phyloP scores from a whole-genome alignment of 1,284 basidiomycete species.

The Leccinum griseonigrum region DNA sequence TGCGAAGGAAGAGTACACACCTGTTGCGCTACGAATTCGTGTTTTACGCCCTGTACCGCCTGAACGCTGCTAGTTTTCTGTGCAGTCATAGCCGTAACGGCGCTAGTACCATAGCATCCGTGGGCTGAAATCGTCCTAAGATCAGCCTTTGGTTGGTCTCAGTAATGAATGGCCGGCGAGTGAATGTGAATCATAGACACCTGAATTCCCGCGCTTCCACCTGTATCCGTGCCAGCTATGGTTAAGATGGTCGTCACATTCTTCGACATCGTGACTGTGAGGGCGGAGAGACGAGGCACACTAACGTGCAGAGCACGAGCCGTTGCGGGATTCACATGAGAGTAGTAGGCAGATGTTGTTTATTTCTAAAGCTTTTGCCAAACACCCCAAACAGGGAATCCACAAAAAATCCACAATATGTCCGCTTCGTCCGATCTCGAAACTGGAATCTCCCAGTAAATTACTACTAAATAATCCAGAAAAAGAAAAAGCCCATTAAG shows the following conservation, averaged over 20 bases:
- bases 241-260: conserved; percentile 47
- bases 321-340: too few species aligned
- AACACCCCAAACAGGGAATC: conserved; percentile 20
- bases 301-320: too few species aligned
- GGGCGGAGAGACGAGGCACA: too few species aligned
- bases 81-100: conserved; percentile 85
- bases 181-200: conserved; percentile 37
- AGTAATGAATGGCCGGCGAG: not conserved
- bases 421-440: conserved; percentile 25
- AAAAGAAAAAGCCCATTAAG: conserved; percentile 7
- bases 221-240: conserved; percentile 84
- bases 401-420: conserved; percentile 16
- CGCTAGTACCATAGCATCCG: conserved; percentile 83
- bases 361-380: conserved; percentile 27
- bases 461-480: not conserved
- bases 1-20: conserved; percentile 36
- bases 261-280: conserved; percentile 7
- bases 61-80: conserved; percentile 91
- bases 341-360: too few species aligned
- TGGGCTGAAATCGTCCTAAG: conserved; percentile 83
- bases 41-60: conserved; percentile 61
- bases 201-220: conserved; percentile 91
- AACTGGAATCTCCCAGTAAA: conserved; percentile 1
- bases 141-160: conserved; percentile 56
- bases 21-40: conserved; percentile 71